phyloP scores from a whole-genome alignment of 345 rosid genomes.

The Populus nigra region DNA sequence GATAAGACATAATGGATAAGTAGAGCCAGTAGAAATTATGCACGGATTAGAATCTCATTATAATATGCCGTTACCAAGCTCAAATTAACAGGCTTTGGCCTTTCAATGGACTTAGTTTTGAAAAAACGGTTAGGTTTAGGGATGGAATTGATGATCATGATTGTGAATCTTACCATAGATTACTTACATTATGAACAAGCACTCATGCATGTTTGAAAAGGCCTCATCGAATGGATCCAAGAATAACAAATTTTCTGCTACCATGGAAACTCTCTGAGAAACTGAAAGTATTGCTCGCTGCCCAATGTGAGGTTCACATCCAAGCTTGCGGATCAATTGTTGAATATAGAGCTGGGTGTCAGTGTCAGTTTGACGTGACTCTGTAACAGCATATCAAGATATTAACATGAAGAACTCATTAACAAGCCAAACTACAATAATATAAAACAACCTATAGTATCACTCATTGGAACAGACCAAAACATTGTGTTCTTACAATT shows the following conservation, averaged over 20 bases:
- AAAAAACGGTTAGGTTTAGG: not conserved
- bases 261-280: conserved; percentile 57
- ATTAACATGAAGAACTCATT: conserved; percentile 12
- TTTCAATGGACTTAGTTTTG: not conserved
- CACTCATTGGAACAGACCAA: not conserved
- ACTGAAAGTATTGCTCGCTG: conserved; percentile 60
- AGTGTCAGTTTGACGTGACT: conserved; percentile 28
- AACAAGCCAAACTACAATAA: not conserved
- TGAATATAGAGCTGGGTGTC: conserved; percentile 56
- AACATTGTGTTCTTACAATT: not conserved
- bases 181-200: conserved; percentile 68
- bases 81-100: not conserved
- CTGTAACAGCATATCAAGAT: conserved; percentile 37
- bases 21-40: not conserved
- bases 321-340: conserved; percentile 81
- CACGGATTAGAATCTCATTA: not conserved
- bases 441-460: not conserved
- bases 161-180: not conserved
- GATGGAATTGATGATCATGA: not conserved
- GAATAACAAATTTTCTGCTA: conserved; percentile 67
- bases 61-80: not conserved
- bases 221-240: conserved; percentile 78
- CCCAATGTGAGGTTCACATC: conserved; percentile 62
- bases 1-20: not conserved
- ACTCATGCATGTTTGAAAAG: conserved; percentile 58